Evolutionary conservation across 495 filamentous ascomycete genomes (phyloP), one percentile per base, ranked within the genome.

Genomic region (Aspergillus funiculosus): DNA sequence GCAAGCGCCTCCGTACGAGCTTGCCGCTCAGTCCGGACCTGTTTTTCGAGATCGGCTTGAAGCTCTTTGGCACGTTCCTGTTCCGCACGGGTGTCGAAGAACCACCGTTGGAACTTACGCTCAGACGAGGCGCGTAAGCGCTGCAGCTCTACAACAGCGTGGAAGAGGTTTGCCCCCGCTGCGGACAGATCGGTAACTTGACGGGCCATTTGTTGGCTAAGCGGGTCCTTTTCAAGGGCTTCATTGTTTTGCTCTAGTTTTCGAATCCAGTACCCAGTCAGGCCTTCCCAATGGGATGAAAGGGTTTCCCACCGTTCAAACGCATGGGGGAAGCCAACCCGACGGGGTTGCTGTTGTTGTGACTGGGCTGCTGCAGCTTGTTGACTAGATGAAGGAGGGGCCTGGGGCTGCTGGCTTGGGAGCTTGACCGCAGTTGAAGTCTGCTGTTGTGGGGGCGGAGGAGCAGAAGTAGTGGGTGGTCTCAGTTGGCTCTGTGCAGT

Each of bases 21-120:
- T 46, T 81, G 76, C 20, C 86, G 76, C 61, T 96, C 90, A 14
- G 80, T 68, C 20, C 82, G 75, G 21, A 98, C 64, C 19, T 81
- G 78, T 18, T 75, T 71, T 57, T 95, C 82, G 14, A 92, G 69
- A 53, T 87, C 80, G n/a, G 76, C 87, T 43, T 87, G 85, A n/a
- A 86, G 72, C 60, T 96, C 92, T 48, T 86, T 82, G 28, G 81
- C 69, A 9, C 85, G 82, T 69, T 98, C 92, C 53, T 94, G 79
- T 45, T 96, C 89, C 28, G 80, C 75, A 32, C 90, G 80, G 2
- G 87, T 94, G 54, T 98, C 92, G 59, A 94, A 94, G 66, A 96
- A 96, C 92, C 92, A 98, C 29, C 94, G 82, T 63, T 97, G 94
- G 61, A 98, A 98, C 59, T 97, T 97, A 26, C 94, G 78, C 63